phyloP scores from a whole-genome alignment of 2,329 filamentous ascomycete genomes.

The Calonectria hongkongensis region DNA sequence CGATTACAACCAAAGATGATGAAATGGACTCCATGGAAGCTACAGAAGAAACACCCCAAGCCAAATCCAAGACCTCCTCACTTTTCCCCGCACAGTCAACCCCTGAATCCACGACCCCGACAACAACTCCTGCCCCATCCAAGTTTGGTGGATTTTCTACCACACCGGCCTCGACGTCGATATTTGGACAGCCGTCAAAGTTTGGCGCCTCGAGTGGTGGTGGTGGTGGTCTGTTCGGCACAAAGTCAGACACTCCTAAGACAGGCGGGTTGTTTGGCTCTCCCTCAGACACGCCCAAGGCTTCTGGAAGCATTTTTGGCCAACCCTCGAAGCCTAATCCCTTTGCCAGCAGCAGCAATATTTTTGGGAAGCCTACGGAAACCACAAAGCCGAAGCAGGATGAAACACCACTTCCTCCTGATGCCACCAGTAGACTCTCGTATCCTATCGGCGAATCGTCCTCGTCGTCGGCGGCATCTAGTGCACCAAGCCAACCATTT shows the following conservation, averaged over 20 bases:
- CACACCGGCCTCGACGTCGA: constrained; percentile 57
- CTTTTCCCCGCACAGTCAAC: constrained; percentile 52
- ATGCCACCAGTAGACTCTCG: constrained; percentile 72
- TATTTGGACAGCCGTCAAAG: constrained; percentile 61
- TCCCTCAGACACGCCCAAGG: constrained; percentile 55
- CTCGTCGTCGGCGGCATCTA: constrained; percentile 70
- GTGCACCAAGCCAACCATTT: constrained; percentile 56
- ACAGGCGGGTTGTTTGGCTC: constrained; percentile 47
- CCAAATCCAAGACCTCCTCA: constrained; percentile 59
- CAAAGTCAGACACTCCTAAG: constrained; percentile 47
- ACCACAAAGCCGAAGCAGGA: constrained; percentile 61
- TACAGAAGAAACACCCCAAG: constrained; percentile 60
- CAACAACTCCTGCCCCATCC: constrained; percentile 69
- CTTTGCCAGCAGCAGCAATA: constrained; percentile 43
- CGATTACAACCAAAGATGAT: constrained; percentile 67
- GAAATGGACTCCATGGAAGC: constrained; percentile 69
- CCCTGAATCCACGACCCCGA: constrained; percentile 68
- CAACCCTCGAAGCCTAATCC: constrained; percentile 48
- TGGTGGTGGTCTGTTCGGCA: constrained; percentile 53
- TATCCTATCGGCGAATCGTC: constrained; percentile 71
- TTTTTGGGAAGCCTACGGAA: constrained; percentile 51
- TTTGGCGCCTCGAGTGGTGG: constrained; percentile 50
- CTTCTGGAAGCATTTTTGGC: constrained; percentile 46
- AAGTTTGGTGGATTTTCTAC: constrained; percentile 64
- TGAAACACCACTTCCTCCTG: constrained; percentile 71